phyloP scores from a whole-genome alignment of 139 green algal species.

The Closterium sp. region DNA sequence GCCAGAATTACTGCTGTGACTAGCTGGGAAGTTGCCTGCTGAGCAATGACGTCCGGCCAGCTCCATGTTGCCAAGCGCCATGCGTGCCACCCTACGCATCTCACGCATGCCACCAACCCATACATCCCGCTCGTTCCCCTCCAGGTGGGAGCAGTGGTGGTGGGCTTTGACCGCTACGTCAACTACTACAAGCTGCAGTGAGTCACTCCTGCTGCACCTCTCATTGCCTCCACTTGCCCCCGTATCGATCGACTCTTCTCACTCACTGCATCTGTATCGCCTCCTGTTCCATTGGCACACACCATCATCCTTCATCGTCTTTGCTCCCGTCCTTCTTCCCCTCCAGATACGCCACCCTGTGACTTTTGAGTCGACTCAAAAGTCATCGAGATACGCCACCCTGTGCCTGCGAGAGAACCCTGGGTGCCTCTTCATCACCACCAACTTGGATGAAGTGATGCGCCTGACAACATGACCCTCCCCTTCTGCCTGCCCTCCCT shows the following conservation, averaged over 20 bases:
- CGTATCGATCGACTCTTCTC: too few species aligned
- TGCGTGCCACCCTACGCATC: neutral
- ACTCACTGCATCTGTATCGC: neutral
- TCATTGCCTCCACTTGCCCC: too few species aligned
- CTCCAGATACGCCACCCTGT: too few species aligned
- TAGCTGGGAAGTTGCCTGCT: too few species aligned
- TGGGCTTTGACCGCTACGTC: conserved; percentile 97
- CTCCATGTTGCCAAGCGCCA: too few species aligned
- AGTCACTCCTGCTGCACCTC: neutral
- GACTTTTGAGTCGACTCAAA: too few species aligned
- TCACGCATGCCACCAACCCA: neutral
- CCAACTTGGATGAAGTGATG: conserved; percentile 95
- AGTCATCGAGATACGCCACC: conserved; percentile 78
- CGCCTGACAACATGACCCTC: too few species aligned
- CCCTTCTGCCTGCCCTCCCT: too few species aligned
- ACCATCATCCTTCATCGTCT: too few species aligned
- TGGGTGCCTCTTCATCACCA: conserved; percentile 96
- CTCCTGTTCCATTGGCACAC: neutral
- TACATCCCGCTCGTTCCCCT: neutral
- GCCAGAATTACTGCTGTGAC: too few species aligned
- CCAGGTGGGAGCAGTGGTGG: conserved; percentile 91
- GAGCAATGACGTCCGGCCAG: too few species aligned
- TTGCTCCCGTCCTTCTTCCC: too few species aligned
- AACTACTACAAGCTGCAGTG: conserved; percentile 99
- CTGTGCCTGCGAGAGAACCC: conserved; percentile 98